Percentiles rank a stretch among this genome's conserved stretches.
These are phyloP conservation scores for Sugiyamaella xylanicola DNA, from an alignment of 1,139 yeast genomes.

Conservation along the genomic window DNA sequence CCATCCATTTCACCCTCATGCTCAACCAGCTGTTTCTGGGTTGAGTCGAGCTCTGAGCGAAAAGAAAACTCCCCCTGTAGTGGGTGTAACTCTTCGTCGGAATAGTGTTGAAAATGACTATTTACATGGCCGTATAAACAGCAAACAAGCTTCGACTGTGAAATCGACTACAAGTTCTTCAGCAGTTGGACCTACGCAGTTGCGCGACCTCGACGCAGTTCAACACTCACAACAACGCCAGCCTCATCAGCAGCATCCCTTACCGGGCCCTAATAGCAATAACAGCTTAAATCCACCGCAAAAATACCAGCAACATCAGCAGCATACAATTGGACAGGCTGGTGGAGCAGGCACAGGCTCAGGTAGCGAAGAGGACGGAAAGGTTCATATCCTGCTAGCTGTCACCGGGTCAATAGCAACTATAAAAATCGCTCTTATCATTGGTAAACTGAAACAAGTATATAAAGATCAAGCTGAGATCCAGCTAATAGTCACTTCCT, in stretches of 20 bases:
- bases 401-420: constrained; percentile 98
- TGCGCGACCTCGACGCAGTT: background rate
- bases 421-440: constrained; percentile 59
- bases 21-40: constrained; percentile 8
- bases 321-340: constrained; percentile 8
- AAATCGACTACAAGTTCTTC: background rate
- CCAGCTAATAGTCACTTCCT: constrained; percentile 80
- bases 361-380: constrained; percentile 42
- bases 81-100: constrained; percentile 2
- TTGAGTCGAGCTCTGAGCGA: constrained; percentile 8
- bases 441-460: constrained; percentile 31
- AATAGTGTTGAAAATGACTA: background rate
- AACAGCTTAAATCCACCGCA: background rate
- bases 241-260: constrained; percentile 11
- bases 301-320: constrained; percentile 15
- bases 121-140: background rate
- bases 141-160: background rate
- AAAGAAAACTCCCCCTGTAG: background rate
- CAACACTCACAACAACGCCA: constrained; percentile 1
- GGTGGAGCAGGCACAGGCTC: constrained; percentile 7
- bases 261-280: background rate
- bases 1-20: constrained; percentile 1
- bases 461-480: constrained; percentile 55
- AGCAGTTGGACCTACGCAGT: background rate
- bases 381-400: constrained; percentile 82